Percentiles rank a stretch among this genome's conserved stretches.
Conservation (phyloP, 495 filamentous ascomycete genomes). For the Annulohypoxylon moriforme region DNA sequence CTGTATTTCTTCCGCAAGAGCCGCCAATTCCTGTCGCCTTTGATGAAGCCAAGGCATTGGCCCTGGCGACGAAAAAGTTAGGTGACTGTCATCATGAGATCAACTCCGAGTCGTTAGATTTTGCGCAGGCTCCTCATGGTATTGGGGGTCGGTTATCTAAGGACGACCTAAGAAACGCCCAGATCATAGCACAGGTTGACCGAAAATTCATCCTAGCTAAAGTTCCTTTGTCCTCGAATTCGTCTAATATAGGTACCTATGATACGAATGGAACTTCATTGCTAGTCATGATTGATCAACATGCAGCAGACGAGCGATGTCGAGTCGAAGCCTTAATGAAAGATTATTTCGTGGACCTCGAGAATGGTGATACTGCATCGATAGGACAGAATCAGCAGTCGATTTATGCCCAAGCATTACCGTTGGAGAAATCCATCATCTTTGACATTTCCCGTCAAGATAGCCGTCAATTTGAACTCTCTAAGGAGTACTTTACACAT, state of each 20-base stretch:
- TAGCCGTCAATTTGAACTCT: conserved; percentile 62
- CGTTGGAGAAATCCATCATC: conserved; percentile 63
- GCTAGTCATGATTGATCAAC: conserved; percentile 89
- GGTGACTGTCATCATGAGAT: conserved; percentile 24
- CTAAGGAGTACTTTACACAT: conserved; percentile 65
- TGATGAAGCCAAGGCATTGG: conserved; percentile 41
- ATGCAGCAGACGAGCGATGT: conserved; percentile 92
- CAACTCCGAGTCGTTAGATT: conserved; percentile 40
- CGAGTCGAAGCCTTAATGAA: conserved; percentile 76
- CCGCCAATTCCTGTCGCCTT: conserved; percentile 51
- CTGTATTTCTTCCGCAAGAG: conserved; percentile 55
- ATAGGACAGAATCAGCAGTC: conserved; percentile 18
- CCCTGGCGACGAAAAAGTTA: conserved; percentile 44
- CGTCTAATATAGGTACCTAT: not conserved
- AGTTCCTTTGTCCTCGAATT: conserved; percentile 48
- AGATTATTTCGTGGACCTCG: conserved; percentile 48
- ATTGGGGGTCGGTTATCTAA: conserved; percentile 72
- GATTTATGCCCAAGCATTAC: conserved; percentile 37
- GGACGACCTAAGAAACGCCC: conserved; percentile 67
- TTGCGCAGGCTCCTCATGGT: conserved; percentile 32
- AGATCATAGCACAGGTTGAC: conserved; percentile 85
- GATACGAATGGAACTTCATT: conserved; percentile 36
- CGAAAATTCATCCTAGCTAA: conserved; percentile 86
- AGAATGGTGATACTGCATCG: not conserved
- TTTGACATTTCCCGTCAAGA: conserved; percentile 74